Percentiles rank a stretch among this genome's conserved stretches.
phyloP scores from a whole-genome alignment of 176 grass and related monocot species.

The Raddia distichophylla region DNA sequence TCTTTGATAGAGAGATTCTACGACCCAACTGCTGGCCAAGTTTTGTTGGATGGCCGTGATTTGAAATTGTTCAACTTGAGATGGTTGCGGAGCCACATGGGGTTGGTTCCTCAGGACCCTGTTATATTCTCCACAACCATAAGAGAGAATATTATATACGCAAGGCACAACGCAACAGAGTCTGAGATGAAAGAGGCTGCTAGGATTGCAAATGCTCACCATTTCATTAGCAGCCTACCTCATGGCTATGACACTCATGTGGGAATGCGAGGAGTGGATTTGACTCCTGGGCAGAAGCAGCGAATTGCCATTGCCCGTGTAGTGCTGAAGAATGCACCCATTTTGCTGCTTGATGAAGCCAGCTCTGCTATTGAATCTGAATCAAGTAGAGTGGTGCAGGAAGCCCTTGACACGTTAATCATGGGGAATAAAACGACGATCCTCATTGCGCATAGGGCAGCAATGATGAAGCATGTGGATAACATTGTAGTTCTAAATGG shows the following conservation, averaged over 20 bases:
- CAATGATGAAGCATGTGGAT: conserved; percentile 99
- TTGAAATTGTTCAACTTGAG: conserved; percentile 94
- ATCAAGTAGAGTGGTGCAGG: conserved; percentile 94
- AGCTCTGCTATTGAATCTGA: conserved; percentile 95
- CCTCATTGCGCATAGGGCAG: conserved; percentile 81
- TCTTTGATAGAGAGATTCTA: conserved; percentile 97
- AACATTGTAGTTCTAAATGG: conserved; percentile 90
- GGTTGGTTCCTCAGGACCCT: conserved; percentile 92
- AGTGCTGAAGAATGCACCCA: conserved; percentile 94
- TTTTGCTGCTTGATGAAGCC: conserved; percentile 89
- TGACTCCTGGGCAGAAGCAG: conserved; percentile 96
- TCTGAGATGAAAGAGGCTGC: conserved; percentile 98
- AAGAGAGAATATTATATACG: conserved; percentile 97
- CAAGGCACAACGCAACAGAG: conserved; percentile 91
- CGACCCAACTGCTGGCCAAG: conserved; percentile 80
- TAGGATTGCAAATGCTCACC: conserved; percentile 93
- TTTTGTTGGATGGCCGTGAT: conserved; percentile 92
- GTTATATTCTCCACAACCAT: conserved; percentile 99
- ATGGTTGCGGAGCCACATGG: conserved; percentile 95
- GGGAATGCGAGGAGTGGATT: conserved; percentile 86
- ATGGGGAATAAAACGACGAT: conserved; percentile 99
- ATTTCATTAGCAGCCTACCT: conserved; percentile 96
- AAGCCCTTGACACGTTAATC: conserved; percentile 87
- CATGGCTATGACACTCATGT: conserved; percentile 97
- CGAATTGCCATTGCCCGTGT: conserved; percentile 93